Evolutionary conservation across 2,329 filamentous ascomycete species (phyloP).

Genomic region (Chrysoporthe austroafricana): DNA sequence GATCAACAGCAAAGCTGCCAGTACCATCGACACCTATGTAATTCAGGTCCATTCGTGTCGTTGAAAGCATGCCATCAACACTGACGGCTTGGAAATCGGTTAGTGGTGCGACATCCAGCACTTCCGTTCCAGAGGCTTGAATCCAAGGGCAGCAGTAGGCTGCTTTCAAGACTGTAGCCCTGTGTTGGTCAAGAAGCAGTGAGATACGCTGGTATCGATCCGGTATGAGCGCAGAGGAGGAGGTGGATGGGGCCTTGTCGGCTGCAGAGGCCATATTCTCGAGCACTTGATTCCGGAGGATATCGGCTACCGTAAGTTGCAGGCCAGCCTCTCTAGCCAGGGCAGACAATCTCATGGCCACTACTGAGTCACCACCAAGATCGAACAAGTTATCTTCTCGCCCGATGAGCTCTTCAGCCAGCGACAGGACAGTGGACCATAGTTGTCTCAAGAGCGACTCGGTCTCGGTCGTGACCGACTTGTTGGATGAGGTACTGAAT

Average conservation of each 20-base stretch:
- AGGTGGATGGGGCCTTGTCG: neutral
- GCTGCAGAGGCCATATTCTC: neutral
- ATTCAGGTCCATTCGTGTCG: neutral
- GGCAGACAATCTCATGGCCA: neutral
- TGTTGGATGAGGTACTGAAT: neutral
- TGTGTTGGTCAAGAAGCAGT: neutral
- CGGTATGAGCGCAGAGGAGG: neutral
- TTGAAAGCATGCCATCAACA: neutral
- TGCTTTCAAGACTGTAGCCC: neutral
- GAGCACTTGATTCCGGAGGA: neutral
- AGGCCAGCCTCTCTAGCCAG: neutral
- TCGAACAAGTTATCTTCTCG: constrained; percentile 6
- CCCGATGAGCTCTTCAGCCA: neutral
- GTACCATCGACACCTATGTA: neutral
- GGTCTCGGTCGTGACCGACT: neutral
- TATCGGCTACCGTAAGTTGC: neutral
- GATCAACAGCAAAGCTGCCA: neutral
- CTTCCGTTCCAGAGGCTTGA: neutral
- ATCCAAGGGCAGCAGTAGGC: neutral
- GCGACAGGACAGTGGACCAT: neutral
- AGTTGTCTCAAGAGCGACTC: neutral
- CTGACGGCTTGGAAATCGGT: neutral
- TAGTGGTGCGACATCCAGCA: neutral
- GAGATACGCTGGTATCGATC: neutral
- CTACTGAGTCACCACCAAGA: neutral